Base-by-base conservation (phyloP, 306 rosid species). In the Clitoria ternatea region DNA sequence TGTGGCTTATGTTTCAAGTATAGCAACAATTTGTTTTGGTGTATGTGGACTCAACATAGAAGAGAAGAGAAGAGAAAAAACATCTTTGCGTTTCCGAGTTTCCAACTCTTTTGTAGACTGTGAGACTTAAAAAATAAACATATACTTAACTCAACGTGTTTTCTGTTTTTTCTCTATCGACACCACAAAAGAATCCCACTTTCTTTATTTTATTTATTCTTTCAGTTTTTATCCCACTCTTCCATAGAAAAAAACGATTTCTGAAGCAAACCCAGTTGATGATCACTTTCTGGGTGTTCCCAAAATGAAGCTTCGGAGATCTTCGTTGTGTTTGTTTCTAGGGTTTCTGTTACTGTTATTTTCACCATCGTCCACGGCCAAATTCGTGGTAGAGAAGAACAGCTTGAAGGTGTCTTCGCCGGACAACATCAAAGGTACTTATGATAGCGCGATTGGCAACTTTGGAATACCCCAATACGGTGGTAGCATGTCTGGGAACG, bases 401-500 rank as follows among this genome's bases (percentile, higher is more conserved):
- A 95, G 96, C 83, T 80, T 95, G 87, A 84, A 78, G 87, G 97
- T 95, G 33, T 82, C 96, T 1, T 91, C 99, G 44, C 99, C 99
- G 4, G 99, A 89, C 2, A 72, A 48, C 37, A 87, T 95, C 76
- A 91, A 86, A 11, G 97, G 99, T 7, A 85, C 79, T 0, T 70
- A 91, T 64, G 96, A 95, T 27, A 95, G 95, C 63, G 97, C 97
- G 71, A 95, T 95, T 86, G 99, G 99, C 0, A 95, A 95, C 92
- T 95, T 95, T 48, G 99, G 99, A 64, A 86, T 95, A 36, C 99
- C 99, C 47, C 99, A 95, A 66, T 95, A 95, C 74, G 99, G 99
- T 4, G 99, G 97, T 4, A 95, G 99, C 81, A 91, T 95, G 97
- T 86, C 97, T 43, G 99, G 99, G 6, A 76, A 77, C 70, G 97